Evolutionary conservation across 768 basidiomycete species (phyloP), one percentile per base, ranked within the genome.

Genomic region (Tubosaeta sp.): DNA sequence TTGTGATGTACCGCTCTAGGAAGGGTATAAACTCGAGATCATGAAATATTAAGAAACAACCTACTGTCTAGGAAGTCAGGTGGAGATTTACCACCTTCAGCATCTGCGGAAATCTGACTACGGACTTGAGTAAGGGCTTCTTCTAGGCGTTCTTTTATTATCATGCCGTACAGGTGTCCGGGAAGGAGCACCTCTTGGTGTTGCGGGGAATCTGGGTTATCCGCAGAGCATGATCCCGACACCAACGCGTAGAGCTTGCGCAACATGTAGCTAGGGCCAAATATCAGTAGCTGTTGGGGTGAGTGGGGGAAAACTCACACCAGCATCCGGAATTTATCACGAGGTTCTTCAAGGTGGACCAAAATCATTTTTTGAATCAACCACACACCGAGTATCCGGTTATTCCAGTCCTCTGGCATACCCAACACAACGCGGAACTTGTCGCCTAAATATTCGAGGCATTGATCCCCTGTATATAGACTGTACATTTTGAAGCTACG

Each of bases 131-230:
- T 86, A 44, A 98, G 71, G 21, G 83, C 84, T 67, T 98, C 96
- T 58, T 97, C 95, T 53, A 98, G 77, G 53, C 90, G 84, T 69
- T 99, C 96, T 71, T 96, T 98, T 74, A 99, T 89, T 62, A 98
- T 96, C 90, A 95, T 97, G 44, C 85, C 86, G 66, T 96, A 98
- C 21, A 99, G 68, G 57, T 76, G 82, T 27, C 96, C 96, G 1
- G 96, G 96, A 6, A 98, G 82, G 12, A 99, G 79, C 42, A 95
- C 93, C 64, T 99, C 96, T 67, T 99, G 96, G 64, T 98, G 91
- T 66, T 98, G 95, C 52, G 96, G 94, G 1, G 94, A 98, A 77
- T 99, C 96, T 5, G 96, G 94, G 66, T 98, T 98, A 72, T 99
- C 96, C 45, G 88, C 79, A 59, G 88, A 89, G 58, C 91, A 96